Percentiles rank a stretch among this genome's conserved stretches.
phyloP scores from a whole-genome alignment of 495 filamentous ascomycete genomes.

The Jackrogersella multiformis region DNA sequence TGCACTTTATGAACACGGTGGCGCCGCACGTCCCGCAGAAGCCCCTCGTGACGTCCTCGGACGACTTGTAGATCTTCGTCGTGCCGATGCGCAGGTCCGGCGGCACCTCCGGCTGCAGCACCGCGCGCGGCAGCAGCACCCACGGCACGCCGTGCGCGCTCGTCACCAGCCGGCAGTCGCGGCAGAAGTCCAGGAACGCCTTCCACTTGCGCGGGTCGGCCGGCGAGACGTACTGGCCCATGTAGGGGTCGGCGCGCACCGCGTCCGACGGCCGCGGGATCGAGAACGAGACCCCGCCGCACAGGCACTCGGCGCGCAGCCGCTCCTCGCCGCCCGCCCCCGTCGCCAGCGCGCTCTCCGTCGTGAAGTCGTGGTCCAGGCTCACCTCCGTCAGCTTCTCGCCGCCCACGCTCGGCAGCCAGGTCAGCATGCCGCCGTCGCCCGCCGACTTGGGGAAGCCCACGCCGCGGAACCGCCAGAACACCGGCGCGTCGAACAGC shows the following conservation, averaged over 20 bases:
- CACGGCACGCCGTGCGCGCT: slow-evolving; percentile 71
- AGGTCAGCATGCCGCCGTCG: slow-evolving; percentile 52
- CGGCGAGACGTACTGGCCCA: slow-evolving; percentile 29
- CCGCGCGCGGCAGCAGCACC: slow-evolving; percentile 67
- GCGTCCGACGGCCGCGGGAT: slow-evolving; percentile 47
- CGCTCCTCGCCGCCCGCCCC: slow-evolving; percentile 35
- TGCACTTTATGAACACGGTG: slow-evolving; percentile 58
- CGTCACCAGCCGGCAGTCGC: slow-evolving; percentile 64
- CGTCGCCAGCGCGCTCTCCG: slow-evolving; percentile 22
- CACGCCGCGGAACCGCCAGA: slow-evolving; percentile 52
- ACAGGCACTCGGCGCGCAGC: slow-evolving; percentile 53
- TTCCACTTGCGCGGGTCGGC: slow-evolving; percentile 57
- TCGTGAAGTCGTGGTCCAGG: slow-evolving; percentile 30
- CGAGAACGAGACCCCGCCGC: slow-evolving; percentile 57
- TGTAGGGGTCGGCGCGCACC: slow-evolving; percentile 9
- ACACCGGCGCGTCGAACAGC: slow-evolving; percentile 47
- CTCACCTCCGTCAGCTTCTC: slow-evolving; percentile 39
- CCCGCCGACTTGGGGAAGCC: slow-evolving; percentile 47
- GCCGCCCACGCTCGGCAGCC: slow-evolving; percentile 53
- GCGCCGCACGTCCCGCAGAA: slow-evolving; percentile 73
- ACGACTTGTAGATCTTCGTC: slow-evolving; percentile 64
- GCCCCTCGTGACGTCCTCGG: slow-evolving; percentile 60
- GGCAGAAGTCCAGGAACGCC: slow-evolving; percentile 68
- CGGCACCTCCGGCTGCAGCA: slow-evolving; percentile 53
- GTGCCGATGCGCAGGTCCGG: slow-evolving; percentile 59